These are phyloP conservation scores for Lentinula guzmanii DNA, from an alignment of 768 basidiomycete species.

Conservation along the genomic window DNA sequence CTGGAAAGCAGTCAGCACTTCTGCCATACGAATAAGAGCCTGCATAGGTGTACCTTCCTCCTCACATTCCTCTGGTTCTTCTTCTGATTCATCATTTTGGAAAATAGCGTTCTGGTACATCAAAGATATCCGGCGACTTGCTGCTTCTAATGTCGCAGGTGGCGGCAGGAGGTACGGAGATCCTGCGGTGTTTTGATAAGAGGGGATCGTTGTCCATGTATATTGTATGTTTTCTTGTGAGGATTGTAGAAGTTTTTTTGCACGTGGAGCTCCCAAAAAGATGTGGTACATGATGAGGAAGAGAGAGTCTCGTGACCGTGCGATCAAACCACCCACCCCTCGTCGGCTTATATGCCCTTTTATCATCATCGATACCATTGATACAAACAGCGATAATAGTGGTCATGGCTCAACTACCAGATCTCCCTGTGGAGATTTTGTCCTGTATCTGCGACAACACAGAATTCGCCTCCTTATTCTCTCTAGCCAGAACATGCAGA, in stretches of 20 bases:
- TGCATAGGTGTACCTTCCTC: constrained; percentile 10
- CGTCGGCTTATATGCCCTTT: no score
- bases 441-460: background rate
- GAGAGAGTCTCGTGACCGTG: background rate
- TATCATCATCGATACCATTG: no score
- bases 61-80: constrained; percentile 13
- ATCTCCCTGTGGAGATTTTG: background rate
- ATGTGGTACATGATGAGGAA: constrained; percentile 34
- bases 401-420: no score
- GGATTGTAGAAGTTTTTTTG: constrained; percentile 20
- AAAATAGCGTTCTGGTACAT: constrained; percentile 75
- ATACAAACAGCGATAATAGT: no score
- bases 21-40: background rate
- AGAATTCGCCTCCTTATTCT: background rate
- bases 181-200: background rate
- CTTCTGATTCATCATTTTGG: constrained; percentile 35
- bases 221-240: constrained; percentile 26
- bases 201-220: constrained; percentile 43
- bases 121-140: constrained; percentile 61
- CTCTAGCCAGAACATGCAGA: background rate
- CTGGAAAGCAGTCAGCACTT: constrained; percentile 17
- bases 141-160: constrained; percentile 55
- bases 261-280: constrained; percentile 47
- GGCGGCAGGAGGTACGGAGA: constrained; percentile 16
- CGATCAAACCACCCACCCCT: no score